Evolutionary conservation across 116 monocot genomes (phyloP).

Genomic region (Cymodocea nodosa): DNA sequence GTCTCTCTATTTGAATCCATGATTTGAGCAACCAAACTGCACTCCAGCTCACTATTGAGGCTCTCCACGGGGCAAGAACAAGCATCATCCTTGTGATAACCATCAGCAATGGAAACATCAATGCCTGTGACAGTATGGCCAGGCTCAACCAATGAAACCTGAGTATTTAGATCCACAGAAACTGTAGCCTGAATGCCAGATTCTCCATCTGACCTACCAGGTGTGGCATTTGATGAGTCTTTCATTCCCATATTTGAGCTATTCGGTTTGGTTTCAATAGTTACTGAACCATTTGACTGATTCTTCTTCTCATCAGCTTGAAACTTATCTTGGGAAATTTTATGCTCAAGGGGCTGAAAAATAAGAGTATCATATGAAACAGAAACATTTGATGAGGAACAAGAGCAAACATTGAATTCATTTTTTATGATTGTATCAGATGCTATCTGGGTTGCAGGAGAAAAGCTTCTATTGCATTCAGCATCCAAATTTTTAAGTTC

Average conservation of each 20-base stretch:
- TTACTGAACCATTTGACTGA: not conserved
- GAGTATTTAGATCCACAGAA: not conserved
- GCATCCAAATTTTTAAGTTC: conserved; percentile 42
- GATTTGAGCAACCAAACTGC: conserved; percentile 27
- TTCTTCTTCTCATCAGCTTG: not conserved
- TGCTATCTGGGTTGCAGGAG: not conserved
- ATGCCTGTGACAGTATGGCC: not conserved
- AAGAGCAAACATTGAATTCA: conserved; percentile 7
- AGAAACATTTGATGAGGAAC: conserved; percentile 1
- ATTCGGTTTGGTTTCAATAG: not conserved
- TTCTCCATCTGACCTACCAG: not conserved
- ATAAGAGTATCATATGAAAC: not conserved
- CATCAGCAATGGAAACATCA: not conserved
- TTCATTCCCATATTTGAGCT: not conserved
- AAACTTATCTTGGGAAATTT: not conserved
- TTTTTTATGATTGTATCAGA: conserved; percentile 5
- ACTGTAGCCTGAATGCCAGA: not conserved
- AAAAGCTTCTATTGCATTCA: not conserved
- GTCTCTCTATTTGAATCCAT: conserved; percentile 30
- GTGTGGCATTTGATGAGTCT: not conserved
- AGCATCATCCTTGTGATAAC: not conserved
- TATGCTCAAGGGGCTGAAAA: not conserved
- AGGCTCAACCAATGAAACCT: not conserved
- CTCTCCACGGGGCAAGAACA: not conserved
- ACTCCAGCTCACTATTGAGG: not conserved